Percentiles rank a stretch among this genome's conserved stretches.
These are phyloP conservation scores for Rhizopogon rudus DNA, from an alignment of 768 basidiomycete species.

Conservation along the genomic window DNA sequence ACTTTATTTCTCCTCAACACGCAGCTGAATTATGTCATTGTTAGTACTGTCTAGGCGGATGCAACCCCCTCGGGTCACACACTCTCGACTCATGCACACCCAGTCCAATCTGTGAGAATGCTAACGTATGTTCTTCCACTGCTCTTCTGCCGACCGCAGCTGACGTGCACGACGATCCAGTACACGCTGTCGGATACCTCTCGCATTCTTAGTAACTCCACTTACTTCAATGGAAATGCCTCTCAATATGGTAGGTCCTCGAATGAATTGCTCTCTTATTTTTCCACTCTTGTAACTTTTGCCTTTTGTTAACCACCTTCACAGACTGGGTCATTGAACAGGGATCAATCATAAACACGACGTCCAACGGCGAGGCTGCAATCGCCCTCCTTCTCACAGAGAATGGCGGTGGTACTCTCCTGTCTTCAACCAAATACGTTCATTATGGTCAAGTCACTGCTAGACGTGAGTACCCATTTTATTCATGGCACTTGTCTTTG, in stretches of 20 bases:
- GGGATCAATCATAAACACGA: constrained; percentile 62
- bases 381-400: constrained; percentile 65
- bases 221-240: constrained; percentile 70
- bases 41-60: constrained; percentile 84
- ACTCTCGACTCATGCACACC: constrained; percentile 63
- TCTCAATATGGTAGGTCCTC: constrained; percentile 51
- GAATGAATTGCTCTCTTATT: neutral
- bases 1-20: neutral
- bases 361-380: constrained; percentile 52
- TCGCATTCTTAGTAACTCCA: constrained; percentile 60
- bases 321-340: constrained; percentile 69
- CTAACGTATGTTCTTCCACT: constrained; percentile 37
- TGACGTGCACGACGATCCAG: constrained; percentile 26
- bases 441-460: constrained; percentile 78
- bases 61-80: constrained; percentile 71
- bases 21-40: constrained; percentile 4
- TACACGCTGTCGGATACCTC: constrained; percentile 61
- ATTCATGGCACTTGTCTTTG: neutral
- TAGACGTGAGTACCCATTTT: constrained; percentile 34
- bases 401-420: constrained; percentile 66
- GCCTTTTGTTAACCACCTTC: neutral
- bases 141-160: neutral
- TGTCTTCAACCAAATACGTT: constrained; percentile 77
- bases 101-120: constrained; percentile 64
- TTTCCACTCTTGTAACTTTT: neutral